These are phyloP conservation scores for Chloromonas sp. DNA, from an alignment of 163 green algal species.

Conservation along the genomic window DNA sequence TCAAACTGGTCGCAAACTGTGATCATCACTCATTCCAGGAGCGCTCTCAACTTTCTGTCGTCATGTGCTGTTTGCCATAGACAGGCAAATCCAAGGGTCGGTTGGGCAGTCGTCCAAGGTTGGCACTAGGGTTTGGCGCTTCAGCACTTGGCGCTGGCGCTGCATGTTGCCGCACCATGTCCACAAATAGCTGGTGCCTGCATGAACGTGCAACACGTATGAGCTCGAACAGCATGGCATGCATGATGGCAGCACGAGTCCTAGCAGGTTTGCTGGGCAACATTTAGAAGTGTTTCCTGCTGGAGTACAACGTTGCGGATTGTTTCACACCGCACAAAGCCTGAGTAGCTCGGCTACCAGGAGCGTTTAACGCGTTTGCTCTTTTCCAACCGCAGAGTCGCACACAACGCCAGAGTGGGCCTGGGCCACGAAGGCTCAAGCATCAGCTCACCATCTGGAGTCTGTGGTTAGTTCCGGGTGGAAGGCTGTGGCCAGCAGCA, in stretches of 20 bases:
- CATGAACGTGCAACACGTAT: not conserved
- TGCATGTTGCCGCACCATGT: conserved; percentile 62
- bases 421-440: too few relatives aligned
- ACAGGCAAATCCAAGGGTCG: conserved; percentile 45
- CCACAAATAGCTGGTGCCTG: conserved; percentile 82
- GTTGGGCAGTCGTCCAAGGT: conserved; percentile 26
- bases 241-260: not conserved
- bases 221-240: not conserved
- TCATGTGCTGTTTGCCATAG: conserved; percentile 44
- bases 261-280: not conserved
- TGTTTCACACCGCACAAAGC: not conserved
- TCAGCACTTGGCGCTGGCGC: not conserved
- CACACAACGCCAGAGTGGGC: not conserved
- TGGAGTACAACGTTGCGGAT: not conserved
- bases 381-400: not conserved
- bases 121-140: not conserved
- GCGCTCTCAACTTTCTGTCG: not conserved
- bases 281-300: too few relatives aligned
- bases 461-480: conserved; percentile 96
- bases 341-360: not conserved
- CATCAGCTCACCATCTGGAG: conserved; percentile 59
- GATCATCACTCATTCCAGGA: too few relatives aligned
- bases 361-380: not conserved
- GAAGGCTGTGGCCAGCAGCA: conserved; percentile 93
- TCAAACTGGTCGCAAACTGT: too few relatives aligned